These are phyloP conservation scores for Vitis riparia DNA, from an alignment of 164 flowering plant species.

Conservation along the genomic window DNA sequence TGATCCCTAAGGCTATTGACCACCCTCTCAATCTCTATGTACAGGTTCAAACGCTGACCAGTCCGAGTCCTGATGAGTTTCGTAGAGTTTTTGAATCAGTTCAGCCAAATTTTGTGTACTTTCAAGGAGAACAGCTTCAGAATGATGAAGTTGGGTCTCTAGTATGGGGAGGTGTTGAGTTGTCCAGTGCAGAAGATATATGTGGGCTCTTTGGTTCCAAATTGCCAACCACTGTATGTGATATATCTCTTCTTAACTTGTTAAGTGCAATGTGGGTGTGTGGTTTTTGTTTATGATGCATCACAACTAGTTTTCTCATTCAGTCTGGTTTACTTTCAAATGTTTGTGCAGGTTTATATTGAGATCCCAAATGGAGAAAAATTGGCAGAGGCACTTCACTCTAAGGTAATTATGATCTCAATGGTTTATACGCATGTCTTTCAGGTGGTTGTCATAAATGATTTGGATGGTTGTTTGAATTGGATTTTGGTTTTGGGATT, in stretches of 20 bases:
- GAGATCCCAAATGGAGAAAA: constrained; percentile 78
- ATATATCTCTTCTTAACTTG: constrained; percentile 2
- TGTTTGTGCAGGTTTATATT: constrained; percentile 56
- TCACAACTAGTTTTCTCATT: no score
- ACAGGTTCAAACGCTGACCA: constrained; percentile 65
- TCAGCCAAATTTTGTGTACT: constrained; percentile 62
- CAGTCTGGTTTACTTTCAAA: no score
- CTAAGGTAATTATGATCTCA: constrained; percentile 46
- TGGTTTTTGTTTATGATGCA: no score
- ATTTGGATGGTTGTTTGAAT: no score
- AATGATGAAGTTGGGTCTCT: constrained; percentile 62
- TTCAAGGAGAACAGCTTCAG: constrained; percentile 57
- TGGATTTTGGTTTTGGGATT: no score
- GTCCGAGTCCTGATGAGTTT: constrained; percentile 61
- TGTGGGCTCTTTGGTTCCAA: constrained; percentile 50
- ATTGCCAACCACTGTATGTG: constrained; percentile 71
- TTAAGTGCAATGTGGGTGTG: not conserved
- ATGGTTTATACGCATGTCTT: no score
- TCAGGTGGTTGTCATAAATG: no score
- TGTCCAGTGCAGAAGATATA: constrained; percentile 52
- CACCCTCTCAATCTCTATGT: not conserved
- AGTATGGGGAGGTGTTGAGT: constrained; percentile 51
- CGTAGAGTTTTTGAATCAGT: constrained; percentile 41
- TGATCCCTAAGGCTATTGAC: not conserved
- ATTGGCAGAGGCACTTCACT: constrained; percentile 72